Evolutionary conservation across 2,329 filamentous ascomycete genomes (phyloP).

Genomic region (Stagonosporopsis cucurbitacearum): DNA sequence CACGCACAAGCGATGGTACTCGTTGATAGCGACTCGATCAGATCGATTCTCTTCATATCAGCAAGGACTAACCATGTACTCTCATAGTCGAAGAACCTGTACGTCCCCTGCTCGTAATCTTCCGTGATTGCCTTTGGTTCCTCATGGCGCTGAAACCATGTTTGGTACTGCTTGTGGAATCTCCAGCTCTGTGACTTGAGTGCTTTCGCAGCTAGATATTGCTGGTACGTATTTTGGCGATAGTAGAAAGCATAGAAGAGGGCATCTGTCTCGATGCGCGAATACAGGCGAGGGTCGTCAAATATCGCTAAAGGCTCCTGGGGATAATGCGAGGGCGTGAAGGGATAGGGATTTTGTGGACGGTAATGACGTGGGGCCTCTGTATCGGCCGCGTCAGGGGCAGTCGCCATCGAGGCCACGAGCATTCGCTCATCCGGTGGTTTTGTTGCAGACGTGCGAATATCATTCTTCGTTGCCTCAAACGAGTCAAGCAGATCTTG

Average conservation of each 20-base stretch:
- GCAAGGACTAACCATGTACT: constrained; percentile 80
- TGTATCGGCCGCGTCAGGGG: constrained; percentile 77
- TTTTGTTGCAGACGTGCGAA: constrained; percentile 64
- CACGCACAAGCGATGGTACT: neutral
- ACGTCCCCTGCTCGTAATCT: constrained; percentile 98
- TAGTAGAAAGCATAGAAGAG: constrained; percentile 99
- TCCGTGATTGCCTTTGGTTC: constrained; percentile 99
- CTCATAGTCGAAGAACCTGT: constrained; percentile 99
- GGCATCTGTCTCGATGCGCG: constrained; percentile 90
- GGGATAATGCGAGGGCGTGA: constrained; percentile 83
- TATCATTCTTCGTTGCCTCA: constrained; percentile 78
- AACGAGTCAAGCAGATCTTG: constrained; percentile 92
- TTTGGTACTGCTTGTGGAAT: constrained; percentile 98
- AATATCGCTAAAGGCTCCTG: constrained; percentile 92
- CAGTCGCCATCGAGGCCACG: constrained; percentile 72
- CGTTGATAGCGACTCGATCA: neutral
- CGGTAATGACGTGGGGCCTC: constrained; percentile 85
- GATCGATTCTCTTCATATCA: neutral
- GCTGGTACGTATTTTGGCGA: constrained; percentile 93
- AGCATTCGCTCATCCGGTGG: constrained; percentile 75
- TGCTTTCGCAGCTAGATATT: constrained; percentile 94
- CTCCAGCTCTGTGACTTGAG: constrained; percentile 98
- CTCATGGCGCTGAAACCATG: constrained; percentile 98
- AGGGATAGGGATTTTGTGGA: constrained; percentile 76
- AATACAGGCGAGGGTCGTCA: constrained; percentile 87